These are phyloP conservation scores for Candida piceae DNA, from an alignment of 805 yeast genomes.

Conservation along the genomic window DNA sequence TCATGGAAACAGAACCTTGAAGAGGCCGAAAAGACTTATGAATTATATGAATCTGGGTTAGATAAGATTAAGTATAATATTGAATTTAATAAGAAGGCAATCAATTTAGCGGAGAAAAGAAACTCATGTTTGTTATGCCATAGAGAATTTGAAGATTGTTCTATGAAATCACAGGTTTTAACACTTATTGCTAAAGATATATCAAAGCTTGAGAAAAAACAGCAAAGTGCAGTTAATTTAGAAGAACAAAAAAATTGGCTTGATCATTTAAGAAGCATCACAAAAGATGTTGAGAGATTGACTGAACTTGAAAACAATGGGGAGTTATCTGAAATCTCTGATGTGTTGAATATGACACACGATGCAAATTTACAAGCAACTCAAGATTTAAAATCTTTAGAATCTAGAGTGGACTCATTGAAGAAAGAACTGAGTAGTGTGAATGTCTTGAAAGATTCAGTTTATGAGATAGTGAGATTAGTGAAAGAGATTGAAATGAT, in stretches of 20 bases:
- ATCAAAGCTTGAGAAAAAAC: conserved; percentile 14
- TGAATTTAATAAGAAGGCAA: conserved; percentile 65
- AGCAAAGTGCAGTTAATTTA: conserved; percentile 17
- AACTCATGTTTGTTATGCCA: conserved; percentile 70
- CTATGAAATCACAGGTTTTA: conserved; percentile 17
- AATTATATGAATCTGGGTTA: conserved; percentile 55
- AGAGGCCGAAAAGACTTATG: conserved; percentile 59
- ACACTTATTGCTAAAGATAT: conserved; percentile 21
- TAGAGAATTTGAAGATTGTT: conserved; percentile 48
- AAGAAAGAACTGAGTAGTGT: background rate
- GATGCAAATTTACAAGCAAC: background rate
- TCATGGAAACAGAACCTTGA: background rate
- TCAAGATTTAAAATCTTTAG: background rate
- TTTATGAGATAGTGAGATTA: conserved; percentile 33
- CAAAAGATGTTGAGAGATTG: conserved; percentile 24
- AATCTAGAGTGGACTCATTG: background rate
- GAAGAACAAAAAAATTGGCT: conserved; percentile 26
- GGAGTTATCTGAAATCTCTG: conserved; percentile 1
- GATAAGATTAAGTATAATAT: conserved; percentile 67
- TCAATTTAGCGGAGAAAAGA: conserved; percentile 51
- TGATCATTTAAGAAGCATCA: conserved; percentile 23
- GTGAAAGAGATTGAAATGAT: conserved; percentile 29
- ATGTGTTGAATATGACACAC: background rate
- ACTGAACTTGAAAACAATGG: conserved; percentile 4
- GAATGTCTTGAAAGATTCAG: conserved; percentile 14